Percentiles rank a stretch among this genome's conserved stretches.
phyloP scores from a whole-genome alignment of 2,329 filamentous ascomycete genomes.

The Magnaporthales sp. region DNA sequence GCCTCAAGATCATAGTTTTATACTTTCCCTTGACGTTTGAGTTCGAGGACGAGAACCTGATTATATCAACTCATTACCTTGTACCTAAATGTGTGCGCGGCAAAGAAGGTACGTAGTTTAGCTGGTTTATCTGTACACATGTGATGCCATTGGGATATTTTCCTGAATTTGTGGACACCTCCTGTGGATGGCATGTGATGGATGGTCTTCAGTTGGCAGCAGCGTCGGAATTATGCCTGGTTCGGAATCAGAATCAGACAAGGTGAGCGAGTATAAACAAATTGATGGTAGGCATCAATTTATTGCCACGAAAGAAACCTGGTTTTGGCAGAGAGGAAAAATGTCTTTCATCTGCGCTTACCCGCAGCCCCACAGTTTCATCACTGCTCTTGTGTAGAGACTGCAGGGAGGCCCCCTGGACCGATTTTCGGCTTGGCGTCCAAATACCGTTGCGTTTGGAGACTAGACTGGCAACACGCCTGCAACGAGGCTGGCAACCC shows the following conservation, averaged over 20 bases:
- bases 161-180: not conserved
- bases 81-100: not conserved
- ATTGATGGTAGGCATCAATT: too few relatives aligned
- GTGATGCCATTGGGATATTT: too few relatives aligned
- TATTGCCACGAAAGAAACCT: not conserved
- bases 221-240: not conserved
- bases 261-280: too few relatives aligned
- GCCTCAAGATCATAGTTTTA: not conserved
- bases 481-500: not conserved
- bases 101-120: not conserved
- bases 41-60: not conserved
- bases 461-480: not conserved
- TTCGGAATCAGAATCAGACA: not conserved
- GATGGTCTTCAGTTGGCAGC: too few relatives aligned
- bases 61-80: not conserved
- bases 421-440: not conserved
- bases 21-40: not conserved
- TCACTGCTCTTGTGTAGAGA: not conserved
- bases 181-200: not conserved
- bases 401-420: not conserved
- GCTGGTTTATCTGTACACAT: not conserved
- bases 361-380: not conserved
- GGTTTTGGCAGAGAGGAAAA: not conserved
- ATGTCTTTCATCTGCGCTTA: not conserved
- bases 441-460: too few relatives aligned